Base-by-base conservation (phyloP, 208 protist species). In the Trypanosoma lewisi region DNA sequence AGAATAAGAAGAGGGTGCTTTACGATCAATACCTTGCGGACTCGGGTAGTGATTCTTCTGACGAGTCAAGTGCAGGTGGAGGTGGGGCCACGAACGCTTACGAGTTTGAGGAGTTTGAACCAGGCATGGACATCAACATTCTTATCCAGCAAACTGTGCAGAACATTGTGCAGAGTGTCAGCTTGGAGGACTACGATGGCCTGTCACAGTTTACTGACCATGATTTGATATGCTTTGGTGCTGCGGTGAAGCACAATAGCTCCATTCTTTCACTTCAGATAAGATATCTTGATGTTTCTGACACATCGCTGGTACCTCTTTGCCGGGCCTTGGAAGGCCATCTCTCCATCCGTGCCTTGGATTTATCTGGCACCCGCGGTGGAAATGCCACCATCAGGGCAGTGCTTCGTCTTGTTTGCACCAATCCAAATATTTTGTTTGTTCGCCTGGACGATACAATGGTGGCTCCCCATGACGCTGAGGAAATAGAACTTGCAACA, bases 261-360 rank as follows among this genome's bases (percentile, higher is more conserved):
- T 89, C 83, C 31, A 88, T 94, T 59, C 50, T 94, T 34, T 91
- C 87, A 9, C 61, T 94, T 41, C 83, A 91, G 61, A 90, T 94
- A 47, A 73, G 80, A 11, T 91, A 89, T 53, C 62, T 94, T 27
- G 79, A 87, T 42, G 87, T 94, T 12, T 81, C 79, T 17, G 83
- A 94, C 55, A 51, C 74, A n/a, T 91, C 83, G 4, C 60, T 94
- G 17, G 73, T 94, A 33, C 84, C 87, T 9, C 72, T 94, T 11
- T 94, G 82, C 60, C 63, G 73, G 42, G 79, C 87, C 2, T 61
- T 94, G 4, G 63, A 78, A 49, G 41, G 62, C 14, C 87, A 94
- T 70, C 76, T 70, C 14, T 63, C 52, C 33, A 63, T 94, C 21
- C 70, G 87, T 4, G 82, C 83, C 16, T 56, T 94, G 33, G 87